Conservation (phyloP, 192 early-diverging fungal genomes). For the Coemansia sp. region DNA sequence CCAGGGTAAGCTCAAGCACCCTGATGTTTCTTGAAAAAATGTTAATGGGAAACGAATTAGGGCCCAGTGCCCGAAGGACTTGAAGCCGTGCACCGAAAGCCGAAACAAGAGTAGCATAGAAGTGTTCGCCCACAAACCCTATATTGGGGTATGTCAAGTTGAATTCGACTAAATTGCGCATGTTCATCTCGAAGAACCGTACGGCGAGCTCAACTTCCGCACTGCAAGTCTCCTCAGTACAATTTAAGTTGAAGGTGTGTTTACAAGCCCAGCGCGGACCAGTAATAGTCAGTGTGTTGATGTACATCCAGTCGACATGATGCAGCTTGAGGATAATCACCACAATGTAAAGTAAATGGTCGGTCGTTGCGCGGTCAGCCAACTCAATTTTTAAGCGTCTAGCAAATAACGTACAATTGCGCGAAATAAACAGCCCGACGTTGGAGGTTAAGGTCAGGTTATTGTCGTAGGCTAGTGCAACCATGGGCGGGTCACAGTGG, state of each 20-base stretch:
- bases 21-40: neutral
- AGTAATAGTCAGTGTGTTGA: neutral
- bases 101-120: neutral
- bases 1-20: neutral
- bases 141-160: neutral
- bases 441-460: neutral
- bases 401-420: neutral
- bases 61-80: neutral
- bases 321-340: neutral
- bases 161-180: neutral
- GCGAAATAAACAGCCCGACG: neutral
- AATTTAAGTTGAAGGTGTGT: no score
- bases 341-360: neutral
- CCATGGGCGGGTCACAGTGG: no score
- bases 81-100: neutral
- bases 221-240: no score
- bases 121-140: neutral
- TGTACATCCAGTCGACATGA: neutral
- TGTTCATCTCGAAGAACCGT: neutral
- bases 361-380: neutral
- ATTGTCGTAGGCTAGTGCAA: neutral
- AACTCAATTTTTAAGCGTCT: neutral
- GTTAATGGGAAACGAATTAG: neutral
- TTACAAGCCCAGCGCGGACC: no score
- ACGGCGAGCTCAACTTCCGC: neutral